Conservation (phyloP, 306 rosid genomes). For the Cucumis cinereus region DNA sequence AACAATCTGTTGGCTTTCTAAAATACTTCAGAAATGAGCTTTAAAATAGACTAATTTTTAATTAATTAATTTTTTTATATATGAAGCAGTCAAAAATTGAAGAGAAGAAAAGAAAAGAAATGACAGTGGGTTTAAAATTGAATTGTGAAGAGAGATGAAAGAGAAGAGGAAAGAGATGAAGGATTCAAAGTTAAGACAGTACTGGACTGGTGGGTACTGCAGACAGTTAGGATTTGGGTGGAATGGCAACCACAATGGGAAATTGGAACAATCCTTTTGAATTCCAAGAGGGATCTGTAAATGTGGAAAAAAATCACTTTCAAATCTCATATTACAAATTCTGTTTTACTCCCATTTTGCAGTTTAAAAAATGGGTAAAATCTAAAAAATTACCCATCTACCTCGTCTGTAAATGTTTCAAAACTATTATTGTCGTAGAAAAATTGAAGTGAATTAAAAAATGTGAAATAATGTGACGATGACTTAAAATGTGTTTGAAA, state of each 20-base stretch:
- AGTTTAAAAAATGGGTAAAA: background rate
- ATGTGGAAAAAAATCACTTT: background rate
- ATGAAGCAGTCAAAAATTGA: constrained; percentile 1
- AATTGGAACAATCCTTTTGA: constrained; percentile 2
- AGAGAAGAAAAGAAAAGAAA: background rate
- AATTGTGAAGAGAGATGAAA: background rate
- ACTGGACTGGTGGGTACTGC: background rate
- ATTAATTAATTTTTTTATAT: background rate
- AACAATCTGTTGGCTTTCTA: background rate
- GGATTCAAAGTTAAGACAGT: background rate
- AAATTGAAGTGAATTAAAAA: too few relatives aligned
- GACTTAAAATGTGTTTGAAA: too few relatives aligned
- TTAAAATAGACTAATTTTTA: background rate
- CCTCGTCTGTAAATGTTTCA: too few relatives aligned
- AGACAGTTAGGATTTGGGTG: constrained; percentile 12
- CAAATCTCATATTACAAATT: background rate
- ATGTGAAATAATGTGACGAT: too few relatives aligned
- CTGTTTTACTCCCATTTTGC: background rate
- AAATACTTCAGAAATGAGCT: background rate
- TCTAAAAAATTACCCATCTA: too few relatives aligned
- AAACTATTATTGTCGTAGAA: too few relatives aligned
- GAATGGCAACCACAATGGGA: background rate
- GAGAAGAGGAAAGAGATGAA: background rate
- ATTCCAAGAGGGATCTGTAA: background rate
- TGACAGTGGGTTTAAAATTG: background rate